Conservation (phyloP, 2,329 filamentous ascomycete genomes). For the Diaporthe ampelina region DNA sequence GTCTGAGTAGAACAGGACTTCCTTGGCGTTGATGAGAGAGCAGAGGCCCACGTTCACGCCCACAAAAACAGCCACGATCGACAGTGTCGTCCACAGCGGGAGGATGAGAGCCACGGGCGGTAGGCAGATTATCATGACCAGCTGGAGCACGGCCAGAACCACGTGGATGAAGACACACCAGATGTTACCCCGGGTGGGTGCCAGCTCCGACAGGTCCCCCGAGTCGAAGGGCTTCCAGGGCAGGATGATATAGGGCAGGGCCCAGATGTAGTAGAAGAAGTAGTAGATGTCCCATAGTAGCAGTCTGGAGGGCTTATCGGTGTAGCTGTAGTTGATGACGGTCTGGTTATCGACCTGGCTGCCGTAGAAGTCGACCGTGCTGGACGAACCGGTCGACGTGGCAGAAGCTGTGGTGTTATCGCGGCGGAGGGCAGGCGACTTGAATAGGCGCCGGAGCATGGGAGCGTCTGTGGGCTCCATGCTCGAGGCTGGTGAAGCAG, state of each 20-base stretch:
- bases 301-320: constrained; percentile 66
- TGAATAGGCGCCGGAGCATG: constrained; percentile 11
- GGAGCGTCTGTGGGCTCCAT: constrained; percentile 23
- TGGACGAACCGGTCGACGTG: neutral
- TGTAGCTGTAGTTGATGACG: constrained; percentile 74
- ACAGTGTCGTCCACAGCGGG: constrained; percentile 62
- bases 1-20: constrained; percentile 65
- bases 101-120: constrained; percentile 61
- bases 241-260: constrained; percentile 72
- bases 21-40: constrained; percentile 65
- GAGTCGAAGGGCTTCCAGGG: constrained; percentile 68
- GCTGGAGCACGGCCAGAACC: constrained; percentile 71
- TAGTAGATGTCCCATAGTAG: constrained; percentile 67
- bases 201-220: constrained; percentile 73
- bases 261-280: constrained; percentile 68
- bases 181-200: constrained; percentile 69
- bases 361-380: constrained; percentile 61
- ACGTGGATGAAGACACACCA: constrained; percentile 70
- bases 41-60: constrained; percentile 66
- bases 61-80: constrained; percentile 60
- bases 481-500: constrained; percentile 9
- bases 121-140: constrained; percentile 70
- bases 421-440: constrained; percentile 17
- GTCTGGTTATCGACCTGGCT: constrained; percentile 70
- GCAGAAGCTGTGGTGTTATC: constrained; percentile 7